Base-by-base conservation (phyloP, 176 grass and related monocot genomes). In the Eragrostis curvula region DNA sequence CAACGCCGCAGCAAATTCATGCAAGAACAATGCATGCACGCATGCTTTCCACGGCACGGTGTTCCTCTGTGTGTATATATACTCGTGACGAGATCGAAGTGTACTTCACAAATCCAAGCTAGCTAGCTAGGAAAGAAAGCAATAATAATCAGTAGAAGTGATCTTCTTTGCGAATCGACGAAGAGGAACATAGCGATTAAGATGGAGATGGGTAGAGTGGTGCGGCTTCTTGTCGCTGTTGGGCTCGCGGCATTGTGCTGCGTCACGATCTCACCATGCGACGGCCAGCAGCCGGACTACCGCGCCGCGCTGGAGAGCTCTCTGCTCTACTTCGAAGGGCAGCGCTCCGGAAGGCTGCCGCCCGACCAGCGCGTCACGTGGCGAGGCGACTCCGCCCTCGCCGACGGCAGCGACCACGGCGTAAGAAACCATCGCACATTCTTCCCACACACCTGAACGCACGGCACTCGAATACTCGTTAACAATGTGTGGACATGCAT, bases 281-380 rank as follows among this genome's bases (percentile, higher is more conserved):
- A 27, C n/a, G 77, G 66, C n/a, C 46, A 67, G 24, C 69, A 47
- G 47, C 57, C 71, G 7, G 69, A 88, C 80, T 92, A 95, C 77
- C 74, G 47, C n/a, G 70, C 29, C 46, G 93, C 93, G 3, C 85
- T 95, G 21, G 46, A 79, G 25, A 90, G 87, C 18, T 90, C 90
- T 27, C 91, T 96, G 80, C 93, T 96, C 44, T 96, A 96, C 65
- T 96, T 88, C 79, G 93, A 96, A 76, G 85, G 71, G 8, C 93
- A 96, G 75, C 87, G 93, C 53, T 92, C 93, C 25, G 93, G 93
- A 10, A 84, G 17, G 63, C 71, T 96, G 39, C 93, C 90, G 16
- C 18, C 79, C 1, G 59, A n/a, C 52, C 93, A 93, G 86, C 90
- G 93, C 44, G 90, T 93, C 16, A 41, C 14, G 30, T 96, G 93